Conservation (phyloP, 345 rosid species). For the Triadica sebifera region DNA sequence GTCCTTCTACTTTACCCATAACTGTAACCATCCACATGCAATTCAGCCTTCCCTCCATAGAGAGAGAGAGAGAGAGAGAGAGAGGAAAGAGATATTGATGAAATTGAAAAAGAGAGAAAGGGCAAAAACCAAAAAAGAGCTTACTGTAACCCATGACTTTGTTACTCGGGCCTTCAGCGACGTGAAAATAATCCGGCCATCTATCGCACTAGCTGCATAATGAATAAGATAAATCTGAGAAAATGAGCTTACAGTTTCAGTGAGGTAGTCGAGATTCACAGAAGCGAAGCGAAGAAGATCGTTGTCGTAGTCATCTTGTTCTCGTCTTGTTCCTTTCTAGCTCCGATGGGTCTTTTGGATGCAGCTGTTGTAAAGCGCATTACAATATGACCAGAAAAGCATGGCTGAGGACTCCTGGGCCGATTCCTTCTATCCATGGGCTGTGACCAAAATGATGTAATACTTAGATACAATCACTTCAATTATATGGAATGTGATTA, state of each 20-base stretch:
- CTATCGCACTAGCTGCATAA: conserved; percentile 41
- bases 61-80: neutral
- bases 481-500: too few relatives aligned
- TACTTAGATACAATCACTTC: too few relatives aligned
- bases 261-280: conserved; percentile 88
- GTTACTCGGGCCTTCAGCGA: conserved; percentile 76
- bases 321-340: neutral
- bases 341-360: neutral
- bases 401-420: neutral
- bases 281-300: conserved; percentile 84
- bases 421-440: neutral
- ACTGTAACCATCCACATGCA: conserved; percentile 42
- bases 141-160: conserved; percentile 89
- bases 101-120: conserved; percentile 9
- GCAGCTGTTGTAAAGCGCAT: neutral
- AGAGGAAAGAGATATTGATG: neutral
- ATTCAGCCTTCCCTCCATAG: neutral
- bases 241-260: conserved; percentile 65
- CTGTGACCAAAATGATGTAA: too few relatives aligned
- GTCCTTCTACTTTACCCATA: conserved; percentile 97
- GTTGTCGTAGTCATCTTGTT: conserved; percentile 44
- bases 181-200: conserved; percentile 96
- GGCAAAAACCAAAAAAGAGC: conserved; percentile 14
- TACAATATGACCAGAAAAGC: neutral
- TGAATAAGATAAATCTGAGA: neutral